phyloP scores from a whole-genome alignment of 352 stramenopile species.

The Phytophthora crassamura region DNA sequence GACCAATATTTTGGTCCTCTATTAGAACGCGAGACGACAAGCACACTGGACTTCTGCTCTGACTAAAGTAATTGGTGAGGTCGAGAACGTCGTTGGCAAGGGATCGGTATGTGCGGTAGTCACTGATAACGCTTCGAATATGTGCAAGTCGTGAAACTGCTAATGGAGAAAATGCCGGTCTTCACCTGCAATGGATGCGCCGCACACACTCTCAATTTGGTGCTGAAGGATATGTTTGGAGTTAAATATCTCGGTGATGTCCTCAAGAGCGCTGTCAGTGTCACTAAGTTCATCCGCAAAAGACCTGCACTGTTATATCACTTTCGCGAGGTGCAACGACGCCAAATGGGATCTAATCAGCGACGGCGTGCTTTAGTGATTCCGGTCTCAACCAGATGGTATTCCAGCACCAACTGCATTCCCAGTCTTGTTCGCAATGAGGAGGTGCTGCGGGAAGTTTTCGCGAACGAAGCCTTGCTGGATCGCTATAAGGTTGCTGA shows the following conservation, averaged over 20 bases:
- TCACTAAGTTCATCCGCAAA: constrained; percentile 17
- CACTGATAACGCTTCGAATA: constrained; percentile 11
- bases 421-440: constrained; percentile 6
- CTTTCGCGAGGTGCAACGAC: constrained; percentile 9
- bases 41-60: neutral
- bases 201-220: constrained; percentile 12
- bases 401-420: constrained; percentile 18
- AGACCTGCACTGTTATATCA: constrained; percentile 5
- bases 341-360: neutral
- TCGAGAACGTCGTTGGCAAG: neutral
- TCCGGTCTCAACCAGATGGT: constrained; percentile 19
- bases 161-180: neutral
- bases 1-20: constrained; percentile 19
- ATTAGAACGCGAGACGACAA: constrained; percentile 5
- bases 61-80: constrained; percentile 4
- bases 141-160: constrained; percentile 10
- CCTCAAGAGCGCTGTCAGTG: neutral
- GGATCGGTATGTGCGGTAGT: constrained; percentile 6
- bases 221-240: constrained; percentile 10
- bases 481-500: neutral
- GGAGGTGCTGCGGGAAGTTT: neutral
- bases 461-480: constrained; percentile 4
- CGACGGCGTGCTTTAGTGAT: neutral
- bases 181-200: constrained; percentile 9
- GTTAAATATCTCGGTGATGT: neutral